Evolutionary conservation across 23 red algal species (phyloP).

Genomic region (Cyanidium caldarium): DNA sequence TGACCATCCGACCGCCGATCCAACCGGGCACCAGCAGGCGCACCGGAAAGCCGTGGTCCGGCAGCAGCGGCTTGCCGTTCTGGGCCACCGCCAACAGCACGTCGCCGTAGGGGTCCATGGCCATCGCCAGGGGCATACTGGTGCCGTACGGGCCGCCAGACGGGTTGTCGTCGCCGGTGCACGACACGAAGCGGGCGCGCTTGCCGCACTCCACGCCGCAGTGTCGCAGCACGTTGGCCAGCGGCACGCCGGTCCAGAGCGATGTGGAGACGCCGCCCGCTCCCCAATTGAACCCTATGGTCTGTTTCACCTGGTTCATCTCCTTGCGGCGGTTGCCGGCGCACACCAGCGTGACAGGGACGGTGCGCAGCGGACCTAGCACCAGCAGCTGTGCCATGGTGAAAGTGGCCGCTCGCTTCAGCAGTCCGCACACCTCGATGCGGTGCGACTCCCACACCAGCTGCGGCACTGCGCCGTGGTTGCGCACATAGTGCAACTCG

Average conservation of each 20-base stretch:
- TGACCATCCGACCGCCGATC: conserved; percentile 98
- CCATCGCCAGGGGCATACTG: conserved; percentile 65
- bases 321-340: conserved; percentile 94
- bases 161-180: conserved; percentile 57
- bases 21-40: conserved; percentile 88
- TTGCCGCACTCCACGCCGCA: conserved; percentile 9
- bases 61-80: conserved; percentile 48
- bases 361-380: conserved; percentile 24
- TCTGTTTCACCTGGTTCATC: conserved; percentile 78
- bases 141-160: conserved; percentile 77
- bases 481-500: conserved; percentile 67
- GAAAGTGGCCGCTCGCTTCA: conserved; percentile 15
- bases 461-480: conserved; percentile 43
- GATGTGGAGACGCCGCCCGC: conserved; percentile 45
- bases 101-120: conserved; percentile 62
- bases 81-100: conserved; percentile 82
- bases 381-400: conserved; percentile 31
- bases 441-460: conserved; percentile 32
- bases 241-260: conserved; percentile 67
- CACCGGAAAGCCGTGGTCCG: conserved; percentile 88
- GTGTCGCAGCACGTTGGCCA: conserved; percentile 35
- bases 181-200: conserved; percentile 52
- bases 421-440: conserved; percentile 33
- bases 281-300: conserved; percentile 84
- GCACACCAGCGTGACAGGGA: conserved; percentile 83